These are phyloP conservation scores for Heterobasidion occidentale DNA, from an alignment of 1,284 basidiomycete species.

Conservation along the genomic window DNA sequence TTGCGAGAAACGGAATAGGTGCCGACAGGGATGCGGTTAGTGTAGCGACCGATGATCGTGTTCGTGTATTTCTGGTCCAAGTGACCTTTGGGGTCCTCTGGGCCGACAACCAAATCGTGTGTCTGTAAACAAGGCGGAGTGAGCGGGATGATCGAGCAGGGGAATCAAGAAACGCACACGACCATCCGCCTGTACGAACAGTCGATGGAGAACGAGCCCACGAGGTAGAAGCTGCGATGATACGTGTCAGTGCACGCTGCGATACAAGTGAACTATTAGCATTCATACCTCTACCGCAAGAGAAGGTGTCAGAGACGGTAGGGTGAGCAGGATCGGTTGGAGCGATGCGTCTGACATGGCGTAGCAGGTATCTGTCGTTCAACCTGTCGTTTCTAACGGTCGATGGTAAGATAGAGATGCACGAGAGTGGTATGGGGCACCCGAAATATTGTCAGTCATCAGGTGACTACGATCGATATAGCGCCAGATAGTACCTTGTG, in stretches of 20 bases:
- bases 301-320: constrained; percentile 46
- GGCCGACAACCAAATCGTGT: constrained; percentile 68
- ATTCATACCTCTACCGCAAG: constrained; percentile 46
- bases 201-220: constrained; percentile 58
- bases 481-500: too few relatives aligned
- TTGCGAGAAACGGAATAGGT: constrained; percentile 45
- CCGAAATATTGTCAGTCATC: background rate
- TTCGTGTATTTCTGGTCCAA: constrained; percentile 59
- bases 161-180: constrained; percentile 30
- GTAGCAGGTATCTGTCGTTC: too few relatives aligned
- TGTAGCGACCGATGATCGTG: constrained; percentile 63
- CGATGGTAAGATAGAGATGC: too few relatives aligned
- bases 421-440: background rate
- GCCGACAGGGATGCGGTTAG: constrained; percentile 62
- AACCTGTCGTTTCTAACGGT: too few relatives aligned
- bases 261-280: background rate
- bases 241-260: constrained; percentile 5
- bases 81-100: constrained; percentile 55
- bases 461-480: background rate
- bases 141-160: constrained; percentile 1
- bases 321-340: constrained; percentile 42
- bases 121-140: constrained; percentile 31
- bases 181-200: constrained; percentile 57
- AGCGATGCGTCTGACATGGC: constrained; percentile 18
- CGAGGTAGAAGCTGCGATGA: constrained; percentile 47